phyloP scores from a whole-genome alignment of 2,329 filamentous ascomycete genomes.

The Fusarium sp. region DNA sequence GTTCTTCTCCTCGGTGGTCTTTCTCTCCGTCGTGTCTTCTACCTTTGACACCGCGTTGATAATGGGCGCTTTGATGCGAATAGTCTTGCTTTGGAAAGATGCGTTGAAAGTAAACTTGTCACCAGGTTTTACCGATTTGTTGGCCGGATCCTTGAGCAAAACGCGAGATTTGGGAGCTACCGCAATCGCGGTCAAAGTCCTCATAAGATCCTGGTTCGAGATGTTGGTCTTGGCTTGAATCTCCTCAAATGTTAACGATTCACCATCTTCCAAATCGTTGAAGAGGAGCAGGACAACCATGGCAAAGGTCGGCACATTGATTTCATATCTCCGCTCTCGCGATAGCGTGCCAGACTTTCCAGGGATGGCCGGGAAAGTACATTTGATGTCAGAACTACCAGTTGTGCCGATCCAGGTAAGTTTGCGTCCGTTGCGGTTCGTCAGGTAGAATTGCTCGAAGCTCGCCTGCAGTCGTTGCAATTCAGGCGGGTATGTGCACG shows the following conservation, averaged over 20 bases:
- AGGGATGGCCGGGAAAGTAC: conserved; percentile 76
- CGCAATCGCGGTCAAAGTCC: conserved; percentile 83
- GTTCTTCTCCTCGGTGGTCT: conserved; percentile 80
- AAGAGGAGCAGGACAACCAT: conserved; percentile 93
- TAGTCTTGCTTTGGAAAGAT: conserved; percentile 81
- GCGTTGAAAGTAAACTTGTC: conserved; percentile 88
- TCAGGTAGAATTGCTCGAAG: conserved; percentile 89
- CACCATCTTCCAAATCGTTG: conserved; percentile 74
- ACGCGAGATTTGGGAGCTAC: conserved; percentile 86
- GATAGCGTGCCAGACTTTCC: conserved; percentile 73
- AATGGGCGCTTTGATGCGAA: conserved; percentile 90
- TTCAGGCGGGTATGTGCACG: conserved; percentile 78
- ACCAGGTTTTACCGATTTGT: conserved; percentile 78
- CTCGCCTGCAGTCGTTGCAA: conserved; percentile 82
- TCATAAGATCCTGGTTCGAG: conserved; percentile 75
- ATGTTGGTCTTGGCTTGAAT: conserved; percentile 88
- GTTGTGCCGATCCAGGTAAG: conserved; percentile 81
- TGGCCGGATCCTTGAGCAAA: conserved; percentile 81
- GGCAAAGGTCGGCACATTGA: conserved; percentile 91
- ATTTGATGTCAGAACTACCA: conserved; percentile 88
- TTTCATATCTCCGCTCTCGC: conserved; percentile 81
- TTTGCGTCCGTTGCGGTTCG: conserved; percentile 86
- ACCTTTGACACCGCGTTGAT: conserved; percentile 86
- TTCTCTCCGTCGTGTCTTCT: conserved; percentile 76
- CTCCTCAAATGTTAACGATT: conserved; percentile 73